Evolutionary conservation across 768 basidiomycete species (phyloP).

Genomic region (Astraeus odoratus): DNA sequence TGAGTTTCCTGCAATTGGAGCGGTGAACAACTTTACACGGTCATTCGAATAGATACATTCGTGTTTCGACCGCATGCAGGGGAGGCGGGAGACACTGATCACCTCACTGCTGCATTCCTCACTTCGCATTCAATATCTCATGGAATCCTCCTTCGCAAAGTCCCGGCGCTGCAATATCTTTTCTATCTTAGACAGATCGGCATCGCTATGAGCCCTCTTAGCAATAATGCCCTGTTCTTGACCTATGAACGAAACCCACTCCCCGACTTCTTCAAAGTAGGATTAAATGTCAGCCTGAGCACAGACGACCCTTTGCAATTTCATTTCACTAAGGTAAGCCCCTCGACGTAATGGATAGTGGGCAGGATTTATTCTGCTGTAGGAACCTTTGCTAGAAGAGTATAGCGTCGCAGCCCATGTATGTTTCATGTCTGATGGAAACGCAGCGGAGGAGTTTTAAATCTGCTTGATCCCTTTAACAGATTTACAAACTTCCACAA

Average conservation of each 20-base stretch:
- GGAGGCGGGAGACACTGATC: constrained; percentile 97
- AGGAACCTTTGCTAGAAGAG: constrained; percentile 95
- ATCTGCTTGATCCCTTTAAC: constrained; percentile 8
- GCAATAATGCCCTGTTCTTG: constrained; percentile 96
- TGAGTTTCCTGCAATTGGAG: constrained; percentile 34
- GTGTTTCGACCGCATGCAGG: constrained; percentile 96
- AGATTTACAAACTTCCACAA: constrained; percentile 97
- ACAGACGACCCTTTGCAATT: constrained; percentile 96
- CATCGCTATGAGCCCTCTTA: constrained; percentile 96
- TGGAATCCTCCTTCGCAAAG: constrained; percentile 96
- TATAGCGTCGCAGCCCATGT: constrained; percentile 98
- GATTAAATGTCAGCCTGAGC: constrained; percentile 91
- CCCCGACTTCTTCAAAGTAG: constrained; percentile 94
- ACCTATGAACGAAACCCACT: constrained; percentile 96
- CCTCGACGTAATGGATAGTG: neutral
- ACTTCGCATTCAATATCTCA: constrained; percentile 98
- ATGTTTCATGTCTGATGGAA: constrained; percentile 17
- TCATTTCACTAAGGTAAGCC: constrained; percentile 89
- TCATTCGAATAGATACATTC: constrained; percentile 66
- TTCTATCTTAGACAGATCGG: constrained; percentile 99
- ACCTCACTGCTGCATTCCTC: constrained; percentile 92
- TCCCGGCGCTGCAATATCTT: constrained; percentile 93
- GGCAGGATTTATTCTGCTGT: constrained; percentile 1
- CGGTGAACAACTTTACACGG: constrained; percentile 3
- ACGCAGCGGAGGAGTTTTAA: neutral